These are phyloP conservation scores for Russula dissimulans DNA, from an alignment of 768 basidiomycete species.

Conservation along the genomic window DNA sequence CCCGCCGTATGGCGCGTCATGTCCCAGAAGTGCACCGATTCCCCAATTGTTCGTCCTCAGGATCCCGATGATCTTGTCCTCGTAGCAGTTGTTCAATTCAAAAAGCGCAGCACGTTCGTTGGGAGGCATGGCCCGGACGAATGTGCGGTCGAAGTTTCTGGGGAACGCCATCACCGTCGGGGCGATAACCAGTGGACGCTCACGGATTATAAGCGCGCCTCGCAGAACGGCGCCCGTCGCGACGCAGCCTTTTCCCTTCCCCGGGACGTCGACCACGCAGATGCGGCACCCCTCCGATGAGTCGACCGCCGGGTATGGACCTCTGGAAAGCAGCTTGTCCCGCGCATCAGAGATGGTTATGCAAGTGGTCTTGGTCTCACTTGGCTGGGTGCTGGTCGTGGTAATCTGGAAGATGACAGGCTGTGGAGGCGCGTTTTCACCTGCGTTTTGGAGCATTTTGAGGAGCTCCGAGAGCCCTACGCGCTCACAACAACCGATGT, in stretches of 20 bases:
- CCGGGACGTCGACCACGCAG: conserved; percentile 3
- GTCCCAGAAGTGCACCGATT: conserved; percentile 7
- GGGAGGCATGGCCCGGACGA: conserved; percentile 4
- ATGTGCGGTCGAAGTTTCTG: not conserved
- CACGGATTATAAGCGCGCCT: conserved; percentile 30
- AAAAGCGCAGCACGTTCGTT: not conserved
- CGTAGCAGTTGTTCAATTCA: conserved; percentile 7
- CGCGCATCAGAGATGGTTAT: conserved; percentile 5
- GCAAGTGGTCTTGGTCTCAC: conserved; percentile 4
- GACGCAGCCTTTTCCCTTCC: conserved; percentile 28
- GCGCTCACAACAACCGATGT: conserved; percentile 9
- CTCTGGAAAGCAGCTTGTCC: conserved; percentile 4
- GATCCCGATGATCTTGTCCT: conserved; percentile 9
- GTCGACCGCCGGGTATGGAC: conserved; percentile 5
- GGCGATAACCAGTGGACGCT: conserved; percentile 31
- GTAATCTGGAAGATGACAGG: conserved; percentile 2
- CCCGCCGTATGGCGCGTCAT: conserved; percentile 19
- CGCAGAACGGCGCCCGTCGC: conserved; percentile 24
- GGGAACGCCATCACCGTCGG: conserved; percentile 15
- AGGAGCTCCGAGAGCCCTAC: conserved; percentile 9
- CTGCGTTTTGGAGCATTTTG: conserved; percentile 1
- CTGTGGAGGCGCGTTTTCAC: not conserved
- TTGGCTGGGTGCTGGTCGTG: not conserved
- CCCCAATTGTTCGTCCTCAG: conserved; percentile 8
- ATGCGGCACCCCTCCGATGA: conserved; percentile 4